Percentiles rank a stretch among this genome's conserved stretches.
These are phyloP conservation scores for Sclerospora graminicola DNA, from an alignment of 352 stramenopile genomes.

Conservation along the genomic window DNA sequence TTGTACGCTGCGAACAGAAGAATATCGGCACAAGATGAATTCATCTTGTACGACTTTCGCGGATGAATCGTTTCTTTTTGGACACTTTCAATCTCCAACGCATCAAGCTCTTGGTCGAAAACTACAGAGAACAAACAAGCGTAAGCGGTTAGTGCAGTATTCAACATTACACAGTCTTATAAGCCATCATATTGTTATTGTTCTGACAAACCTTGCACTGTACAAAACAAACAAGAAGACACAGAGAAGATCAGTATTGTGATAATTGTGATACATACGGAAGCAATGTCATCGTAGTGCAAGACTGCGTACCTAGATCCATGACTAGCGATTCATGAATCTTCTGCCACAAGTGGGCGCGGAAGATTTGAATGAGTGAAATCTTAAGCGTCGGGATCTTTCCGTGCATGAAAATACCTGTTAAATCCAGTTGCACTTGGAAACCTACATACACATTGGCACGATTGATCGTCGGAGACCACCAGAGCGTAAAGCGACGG, in stretches of 20 bases:
- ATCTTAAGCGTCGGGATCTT: constrained; percentile 99
- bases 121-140: constrained; percentile 82
- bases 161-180: neutral
- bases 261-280: neutral
- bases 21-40: constrained; percentile 98
- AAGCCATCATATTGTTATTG: neutral
- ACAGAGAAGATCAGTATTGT: neutral
- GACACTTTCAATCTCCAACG: constrained; percentile 99
- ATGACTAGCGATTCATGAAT: constrained; percentile 99
- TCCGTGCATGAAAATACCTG: constrained; percentile 99
- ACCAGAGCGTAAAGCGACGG: constrained; percentile 99
- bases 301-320: constrained; percentile 45
- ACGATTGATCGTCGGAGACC: constrained; percentile 99
- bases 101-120: constrained; percentile 99
- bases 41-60: constrained; percentile 99
- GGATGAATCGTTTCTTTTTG: constrained; percentile 99
- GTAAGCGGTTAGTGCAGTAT: neutral
- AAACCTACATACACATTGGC: constrained; percentile 99
- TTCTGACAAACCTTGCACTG: constrained; percentile 8
- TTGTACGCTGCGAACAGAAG: constrained; percentile 99
- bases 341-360: constrained; percentile 99
- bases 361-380: constrained; percentile 94
- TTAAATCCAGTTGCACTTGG: constrained; percentile 99
- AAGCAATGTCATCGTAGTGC: neutral
- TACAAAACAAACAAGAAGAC: neutral